Evolutionary conservation across 345 rosid genomes (phyloP).

Genomic region (Alliaria petiolata): DNA sequence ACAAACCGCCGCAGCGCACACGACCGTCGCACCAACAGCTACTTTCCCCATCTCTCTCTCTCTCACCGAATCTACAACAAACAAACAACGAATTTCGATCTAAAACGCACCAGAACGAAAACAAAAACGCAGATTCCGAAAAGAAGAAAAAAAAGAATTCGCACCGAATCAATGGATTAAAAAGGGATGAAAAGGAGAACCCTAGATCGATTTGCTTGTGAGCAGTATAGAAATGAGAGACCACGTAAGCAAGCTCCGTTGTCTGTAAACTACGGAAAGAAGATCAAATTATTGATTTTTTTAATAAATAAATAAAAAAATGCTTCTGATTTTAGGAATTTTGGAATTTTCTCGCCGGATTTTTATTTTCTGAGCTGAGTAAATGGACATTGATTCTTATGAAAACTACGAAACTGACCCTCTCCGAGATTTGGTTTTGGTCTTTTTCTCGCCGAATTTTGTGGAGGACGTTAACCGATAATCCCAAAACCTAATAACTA

Average conservation of each 20-base stretch:
- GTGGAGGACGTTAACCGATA: slow-evolving; percentile 16
- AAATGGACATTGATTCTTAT: not conserved
- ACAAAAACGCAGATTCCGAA: no score
- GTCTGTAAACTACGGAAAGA: slow-evolving; percentile 27
- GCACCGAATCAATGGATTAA: not conserved
- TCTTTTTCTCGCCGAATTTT: not conserved
- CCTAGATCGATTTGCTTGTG: slow-evolving; percentile 20
- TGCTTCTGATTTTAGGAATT: not conserved
- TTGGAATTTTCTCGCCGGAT: no score
- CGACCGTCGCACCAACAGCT: slow-evolving; percentile 49
- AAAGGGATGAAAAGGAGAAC: not conserved
- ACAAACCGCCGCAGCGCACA: slow-evolving; percentile 47
- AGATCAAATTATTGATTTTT: not conserved
- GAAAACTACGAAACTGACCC: slow-evolving; percentile 12
- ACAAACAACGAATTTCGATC: slow-evolving; percentile 1
- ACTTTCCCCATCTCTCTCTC: slow-evolving; percentile 48
- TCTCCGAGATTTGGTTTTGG: slow-evolving; percentile 8
- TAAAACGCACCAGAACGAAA: not conserved
- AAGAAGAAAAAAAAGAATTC: not conserved
- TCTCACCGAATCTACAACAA: not conserved
- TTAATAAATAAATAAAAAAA: no score
- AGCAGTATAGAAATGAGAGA: not conserved
- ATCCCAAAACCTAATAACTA: not conserved
- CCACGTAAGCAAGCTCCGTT: slow-evolving; percentile 29
- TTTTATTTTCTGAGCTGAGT: not conserved